phyloP scores from a whole-genome alignment of 2,329 filamentous ascomycete species.

The Cordyceps fumosorosea region DNA sequence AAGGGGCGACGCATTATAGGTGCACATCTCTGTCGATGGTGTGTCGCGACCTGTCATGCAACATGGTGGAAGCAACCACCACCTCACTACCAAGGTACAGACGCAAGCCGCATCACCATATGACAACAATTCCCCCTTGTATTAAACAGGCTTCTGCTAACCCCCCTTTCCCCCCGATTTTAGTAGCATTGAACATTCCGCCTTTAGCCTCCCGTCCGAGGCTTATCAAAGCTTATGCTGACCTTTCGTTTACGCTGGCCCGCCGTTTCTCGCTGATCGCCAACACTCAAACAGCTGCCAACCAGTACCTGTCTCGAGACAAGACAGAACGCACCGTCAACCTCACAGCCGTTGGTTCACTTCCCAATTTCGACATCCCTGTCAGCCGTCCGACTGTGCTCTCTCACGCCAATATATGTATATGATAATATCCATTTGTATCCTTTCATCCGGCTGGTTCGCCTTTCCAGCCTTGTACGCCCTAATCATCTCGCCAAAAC shows the following conservation, averaged over 20 bases:
- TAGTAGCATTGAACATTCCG: not conserved
- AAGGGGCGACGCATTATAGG: not conserved
- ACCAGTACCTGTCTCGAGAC: not conserved
- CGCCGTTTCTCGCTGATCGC: constrained; percentile 3
- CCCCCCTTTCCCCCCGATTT: not conserved
- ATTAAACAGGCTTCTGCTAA: not conserved
- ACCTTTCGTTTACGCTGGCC: constrained; percentile 8
- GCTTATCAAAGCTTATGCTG: constrained; percentile 12
- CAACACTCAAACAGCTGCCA: not conserved
- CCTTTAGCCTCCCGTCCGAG: not conserved
- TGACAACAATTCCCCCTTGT: not conserved
- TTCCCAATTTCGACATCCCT: not conserved
- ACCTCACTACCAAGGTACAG: not conserved
- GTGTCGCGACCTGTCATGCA: constrained; percentile 4
- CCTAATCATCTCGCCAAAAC: constrained; percentile 11
- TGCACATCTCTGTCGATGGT: not conserved
- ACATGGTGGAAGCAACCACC: constrained; percentile 5
- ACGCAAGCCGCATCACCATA: constrained; percentile 4
- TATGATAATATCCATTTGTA: not conserved
- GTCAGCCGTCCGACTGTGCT: not conserved
- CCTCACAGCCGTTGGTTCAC: not conserved
- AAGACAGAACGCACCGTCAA: not conserved
- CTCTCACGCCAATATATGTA: not conserved
- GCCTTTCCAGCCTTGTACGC: constrained; percentile 8
- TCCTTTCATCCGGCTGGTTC: not conserved